phyloP scores from a whole-genome alignment of 192 early-diverging fungal genomes.

The Geosiphon pyriformis region DNA sequence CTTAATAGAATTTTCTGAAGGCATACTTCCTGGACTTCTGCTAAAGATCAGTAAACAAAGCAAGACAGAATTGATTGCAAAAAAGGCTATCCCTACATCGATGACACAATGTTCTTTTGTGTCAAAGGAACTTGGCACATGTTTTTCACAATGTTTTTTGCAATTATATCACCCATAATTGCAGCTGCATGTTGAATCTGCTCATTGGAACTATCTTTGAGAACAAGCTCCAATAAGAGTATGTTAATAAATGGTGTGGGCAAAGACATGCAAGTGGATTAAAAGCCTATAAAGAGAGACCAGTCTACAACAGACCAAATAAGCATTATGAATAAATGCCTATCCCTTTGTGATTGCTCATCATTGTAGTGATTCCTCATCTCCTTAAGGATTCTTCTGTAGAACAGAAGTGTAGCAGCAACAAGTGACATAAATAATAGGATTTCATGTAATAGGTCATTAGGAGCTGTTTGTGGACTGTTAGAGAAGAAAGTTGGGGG shows the following conservation, averaged over 20 bases:
- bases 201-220: conserved; percentile 7
- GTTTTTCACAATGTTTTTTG: background rate
- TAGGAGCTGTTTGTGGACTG: too few relatives aligned
- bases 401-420: conserved; percentile 10
- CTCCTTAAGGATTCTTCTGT: conserved; percentile 22
- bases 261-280: conserved; percentile 1
- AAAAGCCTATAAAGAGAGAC: conserved; percentile 15
- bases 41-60: background rate
- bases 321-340: conserved; percentile 20
- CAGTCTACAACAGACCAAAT: conserved; percentile 20
- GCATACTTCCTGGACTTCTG: conserved; percentile 12
- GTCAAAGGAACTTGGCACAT: conserved; percentile 9
- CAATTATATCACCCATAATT: conserved; percentile 5
- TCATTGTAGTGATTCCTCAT: conserved; percentile 10
- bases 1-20: too few relatives aligned
- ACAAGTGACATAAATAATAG: conserved; percentile 2
- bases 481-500: too few relatives aligned
- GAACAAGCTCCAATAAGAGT: conserved; percentile 9
- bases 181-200: background rate
- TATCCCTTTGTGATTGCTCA: conserved; percentile 15
- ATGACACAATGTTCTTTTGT: conserved; percentile 13
- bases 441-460: conserved; percentile 2
- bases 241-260: conserved; percentile 13
- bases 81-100: conserved; percentile 2
- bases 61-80: conserved; percentile 3